Evolutionary conservation across 2,329 filamentous ascomycete genomes (phyloP).

Genomic region (Paramyrothecium sp.): DNA sequence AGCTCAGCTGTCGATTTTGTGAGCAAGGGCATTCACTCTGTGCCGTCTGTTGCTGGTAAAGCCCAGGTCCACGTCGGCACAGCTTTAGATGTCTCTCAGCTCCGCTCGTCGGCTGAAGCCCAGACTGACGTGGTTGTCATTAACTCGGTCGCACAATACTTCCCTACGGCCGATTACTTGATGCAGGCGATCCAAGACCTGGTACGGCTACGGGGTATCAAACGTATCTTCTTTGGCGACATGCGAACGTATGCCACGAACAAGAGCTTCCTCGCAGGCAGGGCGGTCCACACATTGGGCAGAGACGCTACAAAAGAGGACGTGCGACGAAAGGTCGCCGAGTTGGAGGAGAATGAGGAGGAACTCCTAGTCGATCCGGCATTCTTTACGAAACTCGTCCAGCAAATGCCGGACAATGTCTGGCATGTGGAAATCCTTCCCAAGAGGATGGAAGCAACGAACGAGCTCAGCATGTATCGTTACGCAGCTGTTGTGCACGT

Average conservation of each 20-base stretch:
- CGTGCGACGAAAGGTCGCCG: conserved; percentile 8
- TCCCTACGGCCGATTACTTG: conserved; percentile 5
- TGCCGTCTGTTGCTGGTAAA: not conserved
- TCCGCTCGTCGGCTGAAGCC: not conserved
- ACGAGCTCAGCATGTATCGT: conserved; percentile 25
- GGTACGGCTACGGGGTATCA: not conserved
- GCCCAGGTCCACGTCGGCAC: not conserved
- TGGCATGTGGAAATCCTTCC: conserved; percentile 25
- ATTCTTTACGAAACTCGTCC: conserved; percentile 15
- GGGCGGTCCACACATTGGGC: not conserved
- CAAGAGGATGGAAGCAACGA: conserved; percentile 23
- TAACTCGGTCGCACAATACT: conserved; percentile 9
- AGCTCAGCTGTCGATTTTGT: not conserved
- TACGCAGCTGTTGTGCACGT: conserved; percentile 23
- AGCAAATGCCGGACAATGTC: conserved; percentile 10
- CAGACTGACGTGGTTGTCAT: not conserved
- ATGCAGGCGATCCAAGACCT: conserved; percentile 3
- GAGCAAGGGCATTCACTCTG: not conserved
- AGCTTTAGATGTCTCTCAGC: not conserved
- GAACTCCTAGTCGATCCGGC: conserved; percentile 19
- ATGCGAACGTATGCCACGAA: conserved; percentile 14
- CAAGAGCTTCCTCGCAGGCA: conserved; percentile 7
- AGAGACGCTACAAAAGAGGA: conserved; percentile 3
- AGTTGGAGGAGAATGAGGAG: conserved; percentile 10
- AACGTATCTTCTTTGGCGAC: conserved; percentile 16